Evolutionary conservation across 352 stramenopile genomes (phyloP), one percentile per base, ranked within the genome.

Genomic region (Phytopythium aichiense): DNA sequence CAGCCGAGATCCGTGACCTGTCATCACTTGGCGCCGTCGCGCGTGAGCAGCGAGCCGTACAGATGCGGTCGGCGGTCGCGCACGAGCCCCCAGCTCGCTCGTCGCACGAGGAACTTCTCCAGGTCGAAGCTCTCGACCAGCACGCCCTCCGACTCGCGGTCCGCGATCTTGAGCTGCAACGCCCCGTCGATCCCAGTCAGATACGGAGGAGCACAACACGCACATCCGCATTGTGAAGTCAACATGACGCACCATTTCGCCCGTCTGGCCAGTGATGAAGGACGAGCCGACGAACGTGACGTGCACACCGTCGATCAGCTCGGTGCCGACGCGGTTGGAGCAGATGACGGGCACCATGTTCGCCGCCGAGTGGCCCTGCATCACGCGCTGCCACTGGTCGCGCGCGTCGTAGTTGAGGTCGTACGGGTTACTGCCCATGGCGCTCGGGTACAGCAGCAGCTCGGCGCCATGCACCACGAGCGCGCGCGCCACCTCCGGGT

Each of bases 251-350:
- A 96, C 82, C 76, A 97, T 92, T 58, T 95, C 89, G 37, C 91
- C 91, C 16, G 88, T 97, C 58, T 96, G 87, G 22, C 92, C 89
- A 22, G 87, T 92, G 67, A 98, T 97, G 73, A 98, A 98, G 2
- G 87, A 97, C 43, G 84, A 95, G 4, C 91, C 91, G 56, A 94
- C 95, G 63, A 98, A 98, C n/a, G 84, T 94, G 49, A 97, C 84
- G 16, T 87, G 84, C 35, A 90, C 78, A 35, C 84, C 80, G 46
- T 97, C 77, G 43, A 88, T 73, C 11, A 94, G 60, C 64, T 97
- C 90, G 9, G 72, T 66, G 40, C 89, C 91, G 12, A 97, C 87
- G 58, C 91, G 89, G 70, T 98, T 98, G 33, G 88, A 97, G 49
- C 86, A 92, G 35, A 98, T 81, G 43, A 98, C 80, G 7, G 91